These are phyloP conservation scores for Trichoderma arundinaceum DNA, from an alignment of 2,329 filamentous ascomycete species.

Conservation along the genomic window DNA sequence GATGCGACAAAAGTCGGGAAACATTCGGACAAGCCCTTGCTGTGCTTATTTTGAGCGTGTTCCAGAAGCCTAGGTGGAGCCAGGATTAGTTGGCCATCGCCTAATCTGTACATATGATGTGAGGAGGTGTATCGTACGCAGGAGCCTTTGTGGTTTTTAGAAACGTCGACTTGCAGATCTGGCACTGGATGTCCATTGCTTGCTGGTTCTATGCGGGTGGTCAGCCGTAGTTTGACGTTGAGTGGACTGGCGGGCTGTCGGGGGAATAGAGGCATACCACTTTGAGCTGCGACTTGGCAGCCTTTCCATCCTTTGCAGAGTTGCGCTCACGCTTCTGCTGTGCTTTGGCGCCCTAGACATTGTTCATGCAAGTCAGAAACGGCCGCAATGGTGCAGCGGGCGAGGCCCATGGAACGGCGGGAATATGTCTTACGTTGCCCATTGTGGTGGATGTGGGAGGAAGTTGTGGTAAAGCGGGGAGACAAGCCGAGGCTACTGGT, in stretches of 20 bases:
- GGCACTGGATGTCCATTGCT: slow-evolving; percentile 78
- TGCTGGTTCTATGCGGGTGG: slow-evolving; percentile 66
- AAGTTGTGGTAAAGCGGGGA: not conserved
- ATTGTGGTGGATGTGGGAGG: slow-evolving; percentile 35
- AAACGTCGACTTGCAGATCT: slow-evolving; percentile 78
- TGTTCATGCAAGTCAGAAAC: slow-evolving; percentile 34
- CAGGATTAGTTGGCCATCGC: slow-evolving; percentile 17
- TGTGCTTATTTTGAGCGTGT: slow-evolving; percentile 79
- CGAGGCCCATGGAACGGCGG: not conserved
- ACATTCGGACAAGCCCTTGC: slow-evolving; percentile 72
- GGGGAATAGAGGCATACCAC: slow-evolving; percentile 54
- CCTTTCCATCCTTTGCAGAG: slow-evolving; percentile 64
- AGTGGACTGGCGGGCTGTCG: not conserved
- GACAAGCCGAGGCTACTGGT: not conserved
- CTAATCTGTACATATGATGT: not conserved
- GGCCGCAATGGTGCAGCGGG: not conserved
- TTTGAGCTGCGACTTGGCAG: slow-evolving; percentile 72
- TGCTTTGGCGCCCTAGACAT: slow-evolving; percentile 65
- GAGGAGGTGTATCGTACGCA: slow-evolving; percentile 57
- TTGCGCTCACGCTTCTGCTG: slow-evolving; percentile 76
- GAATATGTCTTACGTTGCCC: slow-evolving; percentile 43
- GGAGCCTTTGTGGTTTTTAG: slow-evolving; percentile 76
- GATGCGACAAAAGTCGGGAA: slow-evolving; percentile 59
- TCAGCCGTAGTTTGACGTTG: not conserved
- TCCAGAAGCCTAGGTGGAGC: slow-evolving; percentile 62